These are phyloP conservation scores for Houttuynia cordata DNA, from an alignment of 164 flowering plant genomes.

Conservation along the genomic window DNA sequence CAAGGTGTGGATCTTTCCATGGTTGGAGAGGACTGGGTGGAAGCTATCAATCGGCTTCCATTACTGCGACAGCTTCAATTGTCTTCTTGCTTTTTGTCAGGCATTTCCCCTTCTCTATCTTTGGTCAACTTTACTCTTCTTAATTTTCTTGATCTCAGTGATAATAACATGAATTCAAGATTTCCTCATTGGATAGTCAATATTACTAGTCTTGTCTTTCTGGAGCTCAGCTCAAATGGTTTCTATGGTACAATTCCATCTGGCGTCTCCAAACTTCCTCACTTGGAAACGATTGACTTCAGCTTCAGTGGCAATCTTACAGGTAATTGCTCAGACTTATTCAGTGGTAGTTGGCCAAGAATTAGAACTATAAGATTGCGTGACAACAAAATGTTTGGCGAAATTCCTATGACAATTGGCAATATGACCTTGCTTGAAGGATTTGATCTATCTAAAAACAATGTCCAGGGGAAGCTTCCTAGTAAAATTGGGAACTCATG, in stretches of 20 bases:
- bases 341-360: conserved; percentile 2
- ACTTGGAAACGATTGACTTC: background rate
- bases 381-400: background rate
- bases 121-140: background rate
- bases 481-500: background rate
- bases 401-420: background rate
- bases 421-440: conserved; percentile 4
- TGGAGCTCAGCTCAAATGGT: background rate
- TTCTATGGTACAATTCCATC: background rate
- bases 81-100: background rate
- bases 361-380: background rate
- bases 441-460: background rate
- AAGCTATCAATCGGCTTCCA: background rate
- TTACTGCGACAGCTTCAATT: background rate
- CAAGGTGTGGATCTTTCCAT: background rate
- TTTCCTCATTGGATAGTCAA: conserved; percentile 4
- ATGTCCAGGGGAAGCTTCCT: background rate
- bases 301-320: background rate
- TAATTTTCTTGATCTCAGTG: background rate
- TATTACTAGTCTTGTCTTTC: background rate
- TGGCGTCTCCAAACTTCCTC: background rate
- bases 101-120: conserved; percentile 1
- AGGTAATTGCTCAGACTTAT: background rate
- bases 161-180: conserved; percentile 1
- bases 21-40: background rate